A percentile compares a stretch with the other conserved stretches of the same genome.
These are phyloP conservation scores for Cryptosporidium parvum DNA, from an alignment of 169 alveolate genomes.

Conservation along the genomic window DNA sequence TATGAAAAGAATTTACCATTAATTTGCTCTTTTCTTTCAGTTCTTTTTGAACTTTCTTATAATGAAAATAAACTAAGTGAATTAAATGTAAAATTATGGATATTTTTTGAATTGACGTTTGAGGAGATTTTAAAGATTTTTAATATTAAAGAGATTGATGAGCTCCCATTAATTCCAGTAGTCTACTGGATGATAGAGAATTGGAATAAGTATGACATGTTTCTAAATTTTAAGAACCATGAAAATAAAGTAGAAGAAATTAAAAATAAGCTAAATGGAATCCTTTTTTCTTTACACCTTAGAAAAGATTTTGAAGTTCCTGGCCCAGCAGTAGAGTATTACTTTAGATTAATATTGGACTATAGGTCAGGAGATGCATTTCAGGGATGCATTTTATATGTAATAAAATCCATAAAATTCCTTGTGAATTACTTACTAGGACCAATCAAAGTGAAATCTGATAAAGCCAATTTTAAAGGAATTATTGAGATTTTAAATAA, in stretches of 20 bases:
- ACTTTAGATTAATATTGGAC: background rate
- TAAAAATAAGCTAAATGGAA: background rate
- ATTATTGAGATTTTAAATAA: conserved; percentile 5
- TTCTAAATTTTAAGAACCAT: conserved; percentile 7
- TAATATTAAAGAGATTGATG: background rate
- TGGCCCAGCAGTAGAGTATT: background rate
- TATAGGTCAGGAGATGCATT: background rate
- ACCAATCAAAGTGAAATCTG: background rate
- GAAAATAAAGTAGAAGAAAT: background rate
- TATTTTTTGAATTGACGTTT: background rate
- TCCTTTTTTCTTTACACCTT: conserved; percentile 23
- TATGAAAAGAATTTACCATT: conserved; percentile 6
- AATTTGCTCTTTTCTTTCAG: conserved; percentile 27
- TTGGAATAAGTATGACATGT: conserved; percentile 56
- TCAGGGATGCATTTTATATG: conserved; percentile 33
- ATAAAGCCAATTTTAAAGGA: background rate
- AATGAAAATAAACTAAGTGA: conserved; percentile 19
- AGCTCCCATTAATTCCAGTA: conserved; percentile 32
- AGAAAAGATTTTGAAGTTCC: background rate
- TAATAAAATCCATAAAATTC: conserved; percentile 4
- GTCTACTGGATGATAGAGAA: conserved; percentile 21
- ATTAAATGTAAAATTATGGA: conserved; percentile 14
- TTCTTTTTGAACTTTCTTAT: conserved; percentile 18
- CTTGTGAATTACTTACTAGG: background rate
- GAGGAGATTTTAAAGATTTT: conserved; percentile 11